Evolutionary conservation across 2,329 filamentous ascomycete species (phyloP), one percentile per base, ranked within the genome.

Genomic region (Xylariaceae sp.): DNA sequence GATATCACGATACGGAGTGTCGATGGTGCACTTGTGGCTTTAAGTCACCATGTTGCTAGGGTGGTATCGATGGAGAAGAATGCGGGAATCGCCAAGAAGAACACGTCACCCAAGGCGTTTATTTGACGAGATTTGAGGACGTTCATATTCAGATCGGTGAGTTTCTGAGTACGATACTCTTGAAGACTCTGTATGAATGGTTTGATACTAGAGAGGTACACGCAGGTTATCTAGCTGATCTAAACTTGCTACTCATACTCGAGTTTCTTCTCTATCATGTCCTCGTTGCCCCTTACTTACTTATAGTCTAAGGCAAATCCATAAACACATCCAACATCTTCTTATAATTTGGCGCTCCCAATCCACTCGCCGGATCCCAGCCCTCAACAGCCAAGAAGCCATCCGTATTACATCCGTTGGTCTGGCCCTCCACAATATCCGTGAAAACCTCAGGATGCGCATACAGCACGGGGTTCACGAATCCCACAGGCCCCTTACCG

Each of bases 1-100:
- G 88, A 93, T 64, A 78, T 93, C 18, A 74, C 86, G 34, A 75
- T 92, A 2, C 72, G 86, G 70, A 87, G 92, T 73, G 80, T 79
- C 42, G 68, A 73, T 1, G 85, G 85, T 0, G 85, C 89, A 51
- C 67, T 91, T 45, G 80, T 92, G 34, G 87, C 86, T 1, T 68
- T 90, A 62, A 87, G 84, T 69, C 81, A 86, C 66, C 88, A 92
- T 72, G 81, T 90, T 61, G 81, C 80, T 17, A 75, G 91, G 69
- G 81, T 88, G 35, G 67, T 91, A 51, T 78, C 79, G 60, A 79
- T 82, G n/a, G 80, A 80, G 66, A 82, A 87, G 65, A 92, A 91
- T 73, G 73, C 67, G 1, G 37, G 37, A 1, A 9, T 42, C 37
- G 4, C 11, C 37, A 9, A 42, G 37, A 42, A 42, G 23, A 30